Base-by-base conservation (phyloP, 2,329 filamentous ascomycete species). In the Talaromyces islandicus region DNA sequence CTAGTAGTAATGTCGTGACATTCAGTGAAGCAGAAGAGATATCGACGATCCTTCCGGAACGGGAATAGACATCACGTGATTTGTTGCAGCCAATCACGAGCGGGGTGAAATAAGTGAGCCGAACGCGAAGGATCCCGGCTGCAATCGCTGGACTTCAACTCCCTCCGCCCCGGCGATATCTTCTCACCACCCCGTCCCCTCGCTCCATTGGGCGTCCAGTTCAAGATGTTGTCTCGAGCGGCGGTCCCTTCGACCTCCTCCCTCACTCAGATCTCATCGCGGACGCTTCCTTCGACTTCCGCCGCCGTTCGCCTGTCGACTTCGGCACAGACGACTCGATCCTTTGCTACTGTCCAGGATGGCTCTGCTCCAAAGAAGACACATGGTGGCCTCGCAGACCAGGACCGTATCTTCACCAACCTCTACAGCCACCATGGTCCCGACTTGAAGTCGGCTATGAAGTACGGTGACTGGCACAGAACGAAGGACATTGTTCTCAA, bases 331-430 rank as follows among this genome's bases (percentile, higher is more conserved):
- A 70, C 72, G 63, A 68, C 72, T 69, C 88, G 93, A 75, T 83
- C 84, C 68, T 89, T 97, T 79, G 90, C 90, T 71, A 91, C 90
- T 63, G 89, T 92, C 68, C 87, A 90, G 75, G 89, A 92, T 77
- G 83, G 81, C 69, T 69, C 72, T 59, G 70, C 74, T 64, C 78
- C 84, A 64, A 83, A 88, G 76, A 78, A 81, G 71, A 86, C 85
- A 66, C 90, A 95, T 77, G 92, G 94, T 70, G 92, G 91, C 61
- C 84, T 99, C 69, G 90, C 87, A 80, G 94, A 99, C 76, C 92
- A 97, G 81, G 94, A 99, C 80, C 88, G 94, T 71, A 99, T 99
- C 79, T 99, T 99, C 81, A 92, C 96, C 81, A 99, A 99, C 80
- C 84, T 99, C 62, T 99, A 99, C 81, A 88, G 91, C 71, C 91